Evolutionary conservation across 2,329 filamentous ascomycete species (phyloP).

Genomic region (Diplodia mutila): DNA sequence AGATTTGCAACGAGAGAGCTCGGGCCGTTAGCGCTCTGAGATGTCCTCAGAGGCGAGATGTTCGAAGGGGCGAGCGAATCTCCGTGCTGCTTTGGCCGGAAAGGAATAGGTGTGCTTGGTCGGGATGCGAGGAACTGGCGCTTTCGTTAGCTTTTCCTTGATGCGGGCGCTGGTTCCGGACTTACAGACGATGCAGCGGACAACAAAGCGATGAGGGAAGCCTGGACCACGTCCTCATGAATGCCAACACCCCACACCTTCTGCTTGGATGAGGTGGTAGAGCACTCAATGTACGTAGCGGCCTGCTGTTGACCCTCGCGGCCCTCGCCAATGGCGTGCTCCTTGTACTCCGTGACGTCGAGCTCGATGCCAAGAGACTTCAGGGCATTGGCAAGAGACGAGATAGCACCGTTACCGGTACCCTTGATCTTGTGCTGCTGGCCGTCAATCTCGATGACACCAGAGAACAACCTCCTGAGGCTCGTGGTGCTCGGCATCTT

Average conservation of each 20-base stretch:
- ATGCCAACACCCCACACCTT: constrained; percentile 91
- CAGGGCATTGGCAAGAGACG: constrained; percentile 81
- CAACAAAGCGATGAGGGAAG: constrained; percentile 82
- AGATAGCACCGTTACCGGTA: constrained; percentile 87
- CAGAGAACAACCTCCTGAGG: constrained; percentile 79
- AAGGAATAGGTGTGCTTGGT: constrained; percentile 68
- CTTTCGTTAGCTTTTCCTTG: constrained; percentile 2
- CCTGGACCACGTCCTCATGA: constrained; percentile 90
- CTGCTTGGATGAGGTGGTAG: constrained; percentile 65
- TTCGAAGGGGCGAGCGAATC: constrained; percentile 35
- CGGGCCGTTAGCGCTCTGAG: not conserved
- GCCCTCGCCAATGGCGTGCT: constrained; percentile 85
- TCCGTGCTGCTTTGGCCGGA: constrained; percentile 60
- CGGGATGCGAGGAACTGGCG: constrained; percentile 72
- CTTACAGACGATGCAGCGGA: constrained; percentile 84
- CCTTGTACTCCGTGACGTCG: constrained; percentile 93
- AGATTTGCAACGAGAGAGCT: constrained; percentile 24
- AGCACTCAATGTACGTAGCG: constrained; percentile 94
- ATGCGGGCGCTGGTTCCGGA: constrained; percentile 31
- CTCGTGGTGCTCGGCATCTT: constrained; percentile 78
- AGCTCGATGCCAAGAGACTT: constrained; percentile 78
- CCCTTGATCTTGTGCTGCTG: constrained; percentile 78
- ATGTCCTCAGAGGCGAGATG: constrained; percentile 33
- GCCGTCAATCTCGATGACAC: constrained; percentile 81
- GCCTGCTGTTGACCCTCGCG: constrained; percentile 91